Evolutionary conservation across 345 rosid genomes (phyloP).

Genomic region (Syzygium oleosum): DNA sequence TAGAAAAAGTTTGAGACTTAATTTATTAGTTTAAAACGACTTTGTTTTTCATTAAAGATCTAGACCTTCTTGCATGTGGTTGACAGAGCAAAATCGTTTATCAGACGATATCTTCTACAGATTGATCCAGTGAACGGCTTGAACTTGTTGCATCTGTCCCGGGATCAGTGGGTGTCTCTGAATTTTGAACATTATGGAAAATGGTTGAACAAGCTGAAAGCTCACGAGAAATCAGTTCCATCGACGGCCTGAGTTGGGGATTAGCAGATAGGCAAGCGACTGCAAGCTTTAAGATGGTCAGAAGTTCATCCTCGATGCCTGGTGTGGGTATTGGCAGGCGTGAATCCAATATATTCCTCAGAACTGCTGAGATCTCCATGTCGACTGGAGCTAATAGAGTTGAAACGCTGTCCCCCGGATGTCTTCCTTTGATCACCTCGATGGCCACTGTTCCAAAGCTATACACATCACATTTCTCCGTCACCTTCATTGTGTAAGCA

Average conservation of each 20-base stretch:
- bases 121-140: background rate
- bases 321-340: conserved; percentile 12
- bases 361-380: background rate
- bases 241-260: conserved; percentile 25
- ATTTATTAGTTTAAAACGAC: background rate
- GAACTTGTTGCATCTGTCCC: background rate
- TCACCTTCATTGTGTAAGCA: conserved; percentile 11
- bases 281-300: conserved; percentile 7
- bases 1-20: background rate
- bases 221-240: conserved; percentile 13
- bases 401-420: background rate
- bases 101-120: background rate
- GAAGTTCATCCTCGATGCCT: conserved; percentile 6
- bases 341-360: conserved; percentile 7
- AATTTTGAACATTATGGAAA: background rate
- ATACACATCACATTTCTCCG: conserved; percentile 5
- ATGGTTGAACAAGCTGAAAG: background rate
- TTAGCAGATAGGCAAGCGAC: conserved; percentile 12
- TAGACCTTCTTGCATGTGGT: background rate
- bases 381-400: background rate
- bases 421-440: conserved; percentile 11
- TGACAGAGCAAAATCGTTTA: background rate
- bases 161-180: background rate
- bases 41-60: background rate
- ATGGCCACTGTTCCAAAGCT: conserved; percentile 11